Evolutionary conservation across 495 filamentous ascomycete species (phyloP).

Genomic region (Bryoglossum gracile): DNA sequence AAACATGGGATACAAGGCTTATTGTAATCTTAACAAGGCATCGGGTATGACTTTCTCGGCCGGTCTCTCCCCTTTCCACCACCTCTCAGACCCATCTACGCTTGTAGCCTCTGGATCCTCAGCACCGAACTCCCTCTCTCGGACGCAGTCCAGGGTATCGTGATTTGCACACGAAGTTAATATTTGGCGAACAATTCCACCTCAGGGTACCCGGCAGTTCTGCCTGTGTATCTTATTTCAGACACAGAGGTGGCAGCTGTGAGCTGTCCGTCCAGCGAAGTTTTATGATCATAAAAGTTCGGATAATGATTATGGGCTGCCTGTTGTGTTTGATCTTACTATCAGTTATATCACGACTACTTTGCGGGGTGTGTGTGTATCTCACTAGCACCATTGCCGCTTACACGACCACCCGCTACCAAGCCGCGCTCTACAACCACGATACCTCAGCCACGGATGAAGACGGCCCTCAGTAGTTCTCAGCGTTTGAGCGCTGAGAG

Average conservation of each 20-base stretch:
- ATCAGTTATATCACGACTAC: not conserved
- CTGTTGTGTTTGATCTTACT: not conserved
- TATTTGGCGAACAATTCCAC: not conserved
- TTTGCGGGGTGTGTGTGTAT: not conserved
- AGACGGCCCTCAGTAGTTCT: constrained; percentile 25
- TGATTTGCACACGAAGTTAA: not conserved
- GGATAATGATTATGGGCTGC: not conserved
- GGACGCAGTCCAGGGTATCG: not conserved
- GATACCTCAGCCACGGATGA: not conserved
- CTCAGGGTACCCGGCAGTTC: not conserved
- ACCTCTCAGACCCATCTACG: too few species aligned
- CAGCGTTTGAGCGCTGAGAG: constrained; percentile 32
- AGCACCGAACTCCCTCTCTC: constrained; percentile 38
- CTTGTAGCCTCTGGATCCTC: not conserved
- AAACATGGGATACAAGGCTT: constrained; percentile 47
- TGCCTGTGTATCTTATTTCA: not conserved
- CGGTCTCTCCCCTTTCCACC: constrained; percentile 27
- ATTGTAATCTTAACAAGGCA: constrained; percentile 54
- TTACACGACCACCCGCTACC: not conserved
- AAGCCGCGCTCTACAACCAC: not conserved
- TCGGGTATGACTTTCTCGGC: constrained; percentile 41
- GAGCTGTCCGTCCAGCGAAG: not conserved
- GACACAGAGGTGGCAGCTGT: not conserved
- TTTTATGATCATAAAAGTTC: not conserved
- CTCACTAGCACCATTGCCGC: not conserved